A percentile compares a stretch with the other conserved stretches of the same genome.
phyloP scores from a whole-genome alignment of 176 grass and related monocot genomes.

The Oryza officinalis region DNA sequence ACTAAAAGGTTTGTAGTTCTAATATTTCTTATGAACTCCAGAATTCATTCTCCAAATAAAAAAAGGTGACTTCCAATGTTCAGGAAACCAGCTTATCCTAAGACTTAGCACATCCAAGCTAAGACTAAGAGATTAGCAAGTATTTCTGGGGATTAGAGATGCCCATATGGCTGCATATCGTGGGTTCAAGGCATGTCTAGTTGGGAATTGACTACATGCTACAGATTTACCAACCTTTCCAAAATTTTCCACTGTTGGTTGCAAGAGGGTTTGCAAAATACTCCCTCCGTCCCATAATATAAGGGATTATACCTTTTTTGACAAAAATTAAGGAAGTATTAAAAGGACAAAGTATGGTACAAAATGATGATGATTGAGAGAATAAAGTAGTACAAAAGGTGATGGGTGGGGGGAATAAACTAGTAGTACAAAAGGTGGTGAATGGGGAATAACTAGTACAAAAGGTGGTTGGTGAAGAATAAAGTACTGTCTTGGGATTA shows the following conservation, averaged over 20 bases:
- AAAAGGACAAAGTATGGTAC: no score
- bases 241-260: not conserved
- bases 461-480: no score
- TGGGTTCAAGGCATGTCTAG: not conserved
- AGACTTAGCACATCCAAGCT: not conserved
- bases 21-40: not conserved
- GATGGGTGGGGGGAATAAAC: no score
- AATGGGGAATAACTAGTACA: no score
- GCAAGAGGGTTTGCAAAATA: not conserved
- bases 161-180: not conserved
- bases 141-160: not conserved
- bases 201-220: not conserved
- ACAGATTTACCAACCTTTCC: not conserved
- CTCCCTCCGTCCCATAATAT: no score
- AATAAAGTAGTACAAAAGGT: no score
- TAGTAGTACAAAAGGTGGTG: no score
- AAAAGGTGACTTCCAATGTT: not conserved
- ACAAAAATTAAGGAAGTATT: no score
- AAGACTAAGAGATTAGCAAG: not conserved
- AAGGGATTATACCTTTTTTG: no score
- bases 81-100: not conserved
- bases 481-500: no score
- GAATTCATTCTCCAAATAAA: not conserved
- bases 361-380: no score
- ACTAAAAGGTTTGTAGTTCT: constrained; percentile 45